Base-by-base conservation (phyloP, 306 rosid species). In the Astragalus glycyphyllos region DNA sequence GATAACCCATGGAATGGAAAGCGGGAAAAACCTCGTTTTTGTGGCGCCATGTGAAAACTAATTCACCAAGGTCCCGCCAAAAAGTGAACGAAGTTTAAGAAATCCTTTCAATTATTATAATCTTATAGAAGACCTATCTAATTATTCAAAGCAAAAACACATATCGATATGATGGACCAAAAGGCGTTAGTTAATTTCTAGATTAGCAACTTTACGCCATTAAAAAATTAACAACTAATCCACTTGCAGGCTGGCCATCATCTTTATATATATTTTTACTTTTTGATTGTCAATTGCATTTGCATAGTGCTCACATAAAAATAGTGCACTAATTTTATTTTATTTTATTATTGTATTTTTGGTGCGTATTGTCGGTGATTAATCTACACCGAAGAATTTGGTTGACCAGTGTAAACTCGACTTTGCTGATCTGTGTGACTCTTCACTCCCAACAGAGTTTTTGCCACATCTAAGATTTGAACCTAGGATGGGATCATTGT, bases 11-110 rank as follows among this genome's bases (percentile, higher is more conserved):
- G 17, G 10, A 37, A 12, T 12, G 17, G 10, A 37, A 12, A 29
- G 7, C 57, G 7, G 4, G n/a, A 37, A 13, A 56, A 35, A 23
- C 32, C 62, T 20, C 0, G n/a, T 15, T 16, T 23, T 12, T 45
- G 7, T 75, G 75, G 84, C 71, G 78, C 50, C 50, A 40, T 20
- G 37, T 51, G 31, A 32, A 69, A 64, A 38, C 17, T 55, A 64
- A 68, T 61, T 6, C 58, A 13, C 23, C 3, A 12, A 40, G 59
- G 65, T 58, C 78, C 71, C 79, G 75, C 84, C 72, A 51, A 80
- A 80, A 65, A 58, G 74, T 11, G 65, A 63, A 64, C 53, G 37
- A 75, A 69, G 84, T 62, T 20, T 29, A 6, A 35, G 64, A 75
- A 63, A 74, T 10, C 58, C 26, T 29, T 55, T 54, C 20, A 15